Conservation (phyloP, 805 yeast genomes). For the baker's yeast (Saccharomyces cerevisiae) region DNA sequence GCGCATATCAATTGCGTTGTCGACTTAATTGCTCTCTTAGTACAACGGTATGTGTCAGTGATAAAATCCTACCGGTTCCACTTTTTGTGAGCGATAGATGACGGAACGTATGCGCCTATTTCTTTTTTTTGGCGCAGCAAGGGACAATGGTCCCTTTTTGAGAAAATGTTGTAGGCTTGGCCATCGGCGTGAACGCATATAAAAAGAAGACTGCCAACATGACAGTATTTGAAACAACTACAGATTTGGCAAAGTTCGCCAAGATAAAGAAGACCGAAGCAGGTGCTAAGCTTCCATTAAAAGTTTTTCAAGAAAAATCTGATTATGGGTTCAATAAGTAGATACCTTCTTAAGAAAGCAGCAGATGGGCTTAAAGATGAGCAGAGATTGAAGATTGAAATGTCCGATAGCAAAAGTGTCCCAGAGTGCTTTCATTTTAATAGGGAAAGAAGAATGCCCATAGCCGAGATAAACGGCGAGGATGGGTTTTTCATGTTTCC, state of each 20-base stretch:
- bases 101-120: background rate
- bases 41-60: background rate
- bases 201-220: background rate
- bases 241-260: background rate
- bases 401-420: background rate
- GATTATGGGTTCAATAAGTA: background rate
- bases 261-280: no score
- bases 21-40: no score
- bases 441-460: slow-evolving; percentile 8
- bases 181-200: no score
- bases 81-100: background rate
- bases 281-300: background rate
- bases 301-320: background rate
- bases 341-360: background rate
- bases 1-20: no score
- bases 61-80: background rate
- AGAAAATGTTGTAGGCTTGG: background rate
- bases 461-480: background rate
- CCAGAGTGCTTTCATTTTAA: slow-evolving; percentile 2
- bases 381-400: background rate
- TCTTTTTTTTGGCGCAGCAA: background rate
- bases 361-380: background rate
- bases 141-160: background rate
- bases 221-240: background rate
- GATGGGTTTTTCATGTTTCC: slow-evolving; percentile 12